phyloP scores from a whole-genome alignment of 164 flowering plant species.

The Dillenia suffruticosa region DNA sequence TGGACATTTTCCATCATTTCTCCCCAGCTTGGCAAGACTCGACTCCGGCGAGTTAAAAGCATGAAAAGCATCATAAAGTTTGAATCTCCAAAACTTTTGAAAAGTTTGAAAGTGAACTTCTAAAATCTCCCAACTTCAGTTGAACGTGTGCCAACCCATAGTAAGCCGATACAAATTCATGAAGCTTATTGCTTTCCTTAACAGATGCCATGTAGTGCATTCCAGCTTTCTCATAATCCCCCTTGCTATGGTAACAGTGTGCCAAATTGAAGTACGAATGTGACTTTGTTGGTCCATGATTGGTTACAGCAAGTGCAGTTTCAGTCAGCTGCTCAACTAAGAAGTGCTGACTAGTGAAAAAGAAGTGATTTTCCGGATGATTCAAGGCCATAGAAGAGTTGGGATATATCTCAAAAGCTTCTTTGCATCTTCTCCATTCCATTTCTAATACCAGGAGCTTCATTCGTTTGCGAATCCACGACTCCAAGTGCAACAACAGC shows the following conservation, averaged over 20 bases:
- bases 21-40: no score
- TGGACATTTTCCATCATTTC: no score
- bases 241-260: slow-evolving; percentile 98
- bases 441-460: slow-evolving; percentile 64
- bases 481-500: slow-evolving; percentile 91
- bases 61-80: slow-evolving; percentile 49
- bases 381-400: slow-evolving; percentile 85
- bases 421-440: slow-evolving; percentile 89
- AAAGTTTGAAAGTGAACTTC: slow-evolving; percentile 82
- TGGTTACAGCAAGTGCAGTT: slow-evolving; percentile 93
- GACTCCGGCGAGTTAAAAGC: no score
- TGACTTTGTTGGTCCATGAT: slow-evolving; percentile 89
- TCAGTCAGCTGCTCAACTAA: slow-evolving; percentile 95
- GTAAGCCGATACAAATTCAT: slow-evolving; percentile 83
- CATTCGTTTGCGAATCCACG: slow-evolving; percentile 78
- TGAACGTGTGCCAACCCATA: slow-evolving; percentile 99
- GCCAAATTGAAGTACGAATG: slow-evolving; percentile 96
- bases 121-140: slow-evolving; percentile 78
- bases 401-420: slow-evolving; percentile 93
- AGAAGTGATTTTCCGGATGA: slow-evolving; percentile 93
- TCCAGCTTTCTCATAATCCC: slow-evolving; percentile 95
- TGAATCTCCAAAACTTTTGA: slow-evolving; percentile 94
- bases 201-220: slow-evolving; percentile 90
- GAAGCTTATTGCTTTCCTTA: slow-evolving; percentile 82
- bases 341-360: slow-evolving; percentile 98